These are phyloP conservation scores for Beauveria brongniartii DNA, from an alignment of 2,329 filamentous ascomycete genomes.

Conservation along the genomic window DNA sequence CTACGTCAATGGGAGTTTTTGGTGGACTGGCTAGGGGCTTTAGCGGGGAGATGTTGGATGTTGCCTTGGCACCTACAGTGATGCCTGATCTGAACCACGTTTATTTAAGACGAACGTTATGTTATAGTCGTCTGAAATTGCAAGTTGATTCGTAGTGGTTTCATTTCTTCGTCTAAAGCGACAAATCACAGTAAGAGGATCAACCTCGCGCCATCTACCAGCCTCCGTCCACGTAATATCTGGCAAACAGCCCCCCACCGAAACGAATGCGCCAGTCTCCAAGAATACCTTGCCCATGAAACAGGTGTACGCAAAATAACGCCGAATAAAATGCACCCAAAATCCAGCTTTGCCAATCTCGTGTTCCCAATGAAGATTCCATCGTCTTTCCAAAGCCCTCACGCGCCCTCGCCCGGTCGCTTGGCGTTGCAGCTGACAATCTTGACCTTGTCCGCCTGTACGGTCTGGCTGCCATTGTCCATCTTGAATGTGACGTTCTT, in stretches of 20 bases:
- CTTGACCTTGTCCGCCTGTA: conserved; percentile 89
- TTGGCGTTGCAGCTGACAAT: conserved; percentile 98
- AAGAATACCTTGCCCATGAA: background rate
- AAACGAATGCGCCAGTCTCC: background rate
- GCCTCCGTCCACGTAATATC: background rate
- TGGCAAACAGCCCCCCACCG: background rate
- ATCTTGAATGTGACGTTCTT: conserved; percentile 99
- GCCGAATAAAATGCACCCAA: conserved; percentile 8
- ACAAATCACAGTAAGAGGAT: background rate
- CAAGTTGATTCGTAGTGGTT: too few relatives aligned
- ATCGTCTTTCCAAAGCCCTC: background rate
- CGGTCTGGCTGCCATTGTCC: conserved; percentile 64
- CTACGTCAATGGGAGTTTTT: background rate
- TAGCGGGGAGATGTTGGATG: background rate
- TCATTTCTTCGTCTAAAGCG: background rate
- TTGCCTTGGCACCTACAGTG: background rate
- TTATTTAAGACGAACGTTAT: background rate
- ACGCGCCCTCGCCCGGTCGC: conserved; percentile 37
- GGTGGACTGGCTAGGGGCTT: background rate
- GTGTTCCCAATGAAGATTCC: background rate
- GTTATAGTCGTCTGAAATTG: too few relatives aligned
- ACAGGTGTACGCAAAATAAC: background rate
- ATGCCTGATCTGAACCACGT: background rate
- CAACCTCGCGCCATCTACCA: background rate
- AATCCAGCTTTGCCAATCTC: background rate